Percentiles rank a stretch among this genome's conserved stretches.
These are phyloP conservation scores for Angophora floribunda DNA, from an alignment of 345 rosid genomes.

Conservation along the genomic window DNA sequence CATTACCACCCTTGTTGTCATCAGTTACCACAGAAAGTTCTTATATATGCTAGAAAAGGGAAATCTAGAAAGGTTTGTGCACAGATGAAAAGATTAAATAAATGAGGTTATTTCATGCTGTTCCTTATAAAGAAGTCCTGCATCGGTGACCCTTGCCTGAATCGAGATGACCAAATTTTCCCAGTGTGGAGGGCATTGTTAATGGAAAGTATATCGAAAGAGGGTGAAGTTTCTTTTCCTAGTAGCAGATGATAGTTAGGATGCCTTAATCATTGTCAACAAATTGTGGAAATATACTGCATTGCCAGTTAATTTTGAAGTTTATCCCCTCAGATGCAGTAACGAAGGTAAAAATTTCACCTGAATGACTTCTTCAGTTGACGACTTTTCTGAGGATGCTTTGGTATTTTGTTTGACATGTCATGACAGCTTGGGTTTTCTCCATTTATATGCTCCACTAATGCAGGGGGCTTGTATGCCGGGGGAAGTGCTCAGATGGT, in stretches of 20 bases:
- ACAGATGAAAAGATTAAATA: background rate
- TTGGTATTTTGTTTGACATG: background rate
- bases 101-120: background rate
- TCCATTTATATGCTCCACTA: background rate
- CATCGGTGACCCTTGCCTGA: background rate
- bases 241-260: background rate
- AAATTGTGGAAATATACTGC: background rate
- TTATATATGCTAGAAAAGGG: background rate
- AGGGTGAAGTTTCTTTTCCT: background rate
- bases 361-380: background rate
- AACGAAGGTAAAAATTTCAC: background rate
- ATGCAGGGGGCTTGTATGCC: conserved; percentile 70
- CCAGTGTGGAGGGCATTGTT: background rate
- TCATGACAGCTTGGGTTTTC: background rate
- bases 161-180: background rate
- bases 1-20: background rate
- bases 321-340: background rate
- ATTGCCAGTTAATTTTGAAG: background rate
- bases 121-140: background rate
- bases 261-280: background rate
- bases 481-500: conserved; percentile 98
- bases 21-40: background rate
- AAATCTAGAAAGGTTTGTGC: background rate
- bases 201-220: background rate
- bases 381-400: background rate